Percentiles rank a stretch among this genome's conserved stretches.
phyloP scores from a whole-genome alignment of 2,329 filamentous ascomycete species.

The Scedosporium minutisporum region DNA sequence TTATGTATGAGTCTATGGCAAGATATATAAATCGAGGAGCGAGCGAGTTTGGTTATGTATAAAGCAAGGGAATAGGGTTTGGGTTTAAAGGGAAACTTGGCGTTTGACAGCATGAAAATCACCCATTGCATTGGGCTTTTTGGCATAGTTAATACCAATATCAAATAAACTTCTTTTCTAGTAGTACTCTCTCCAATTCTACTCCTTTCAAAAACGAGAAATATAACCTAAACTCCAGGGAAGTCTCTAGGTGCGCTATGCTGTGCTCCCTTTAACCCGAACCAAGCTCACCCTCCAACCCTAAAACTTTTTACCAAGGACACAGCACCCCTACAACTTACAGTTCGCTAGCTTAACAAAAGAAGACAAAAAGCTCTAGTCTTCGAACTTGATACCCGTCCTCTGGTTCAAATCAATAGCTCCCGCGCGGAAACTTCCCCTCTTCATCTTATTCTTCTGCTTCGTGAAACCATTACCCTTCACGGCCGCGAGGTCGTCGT shows the following conservation, averaged over 20 bases:
- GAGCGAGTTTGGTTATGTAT: neutral
- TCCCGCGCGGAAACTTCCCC: conserved; percentile 83
- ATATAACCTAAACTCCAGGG: neutral
- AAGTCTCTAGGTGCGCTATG: neutral
- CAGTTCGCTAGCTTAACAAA: no score
- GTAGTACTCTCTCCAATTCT: neutral
- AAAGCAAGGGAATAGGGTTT: no score
- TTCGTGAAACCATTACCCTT: conserved; percentile 97
- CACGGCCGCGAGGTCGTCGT: conserved; percentile 80
- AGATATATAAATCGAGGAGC: neutral
- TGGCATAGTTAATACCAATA: no score
- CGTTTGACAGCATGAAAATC: no score
- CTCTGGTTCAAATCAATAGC: conserved; percentile 72
- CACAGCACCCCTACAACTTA: neutral
- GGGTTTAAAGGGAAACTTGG: no score
- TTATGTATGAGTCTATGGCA: no score
- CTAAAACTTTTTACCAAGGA: no score
- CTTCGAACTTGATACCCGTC: conserved; percentile 91
- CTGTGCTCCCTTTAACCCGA: neutral
- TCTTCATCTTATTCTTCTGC: conserved; percentile 99
- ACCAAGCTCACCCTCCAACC: neutral
- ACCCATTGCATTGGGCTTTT: no score
- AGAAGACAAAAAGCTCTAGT: conserved; percentile 35
- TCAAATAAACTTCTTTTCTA: neutral
- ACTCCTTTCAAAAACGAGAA: neutral